Percentiles rank a stretch among this genome's conserved stretches.
These are phyloP conservation scores for Yarrowia sp. DNA, from an alignment of 805 yeast species.

Conservation along the genomic window DNA sequence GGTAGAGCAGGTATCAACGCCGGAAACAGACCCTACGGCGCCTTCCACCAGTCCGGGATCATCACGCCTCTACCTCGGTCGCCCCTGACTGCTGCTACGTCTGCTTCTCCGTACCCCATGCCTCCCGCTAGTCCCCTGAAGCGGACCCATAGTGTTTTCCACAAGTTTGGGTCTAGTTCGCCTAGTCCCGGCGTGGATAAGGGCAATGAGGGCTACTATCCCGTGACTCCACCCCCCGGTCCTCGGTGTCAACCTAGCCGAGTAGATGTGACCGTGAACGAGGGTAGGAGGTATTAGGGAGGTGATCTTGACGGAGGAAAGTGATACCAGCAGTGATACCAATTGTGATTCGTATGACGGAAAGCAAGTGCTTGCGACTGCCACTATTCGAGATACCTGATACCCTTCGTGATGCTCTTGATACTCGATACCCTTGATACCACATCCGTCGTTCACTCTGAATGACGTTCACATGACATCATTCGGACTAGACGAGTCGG, in stretches of 20 bases:
- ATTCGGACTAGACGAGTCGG: too few species aligned
- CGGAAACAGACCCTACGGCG: conserved; percentile 23
- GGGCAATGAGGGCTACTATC: conserved; percentile 6
- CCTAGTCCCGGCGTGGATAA: not conserved
- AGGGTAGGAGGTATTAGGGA: too few species aligned
- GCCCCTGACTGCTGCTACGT: not conserved
- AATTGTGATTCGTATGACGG: too few species aligned
- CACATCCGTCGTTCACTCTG: too few species aligned
- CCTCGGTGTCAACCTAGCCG: conserved; percentile 25
- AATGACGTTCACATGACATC: too few species aligned
- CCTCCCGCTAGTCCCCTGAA: not conserved
- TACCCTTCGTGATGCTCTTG: not conserved
- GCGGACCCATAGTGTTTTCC: conserved; percentile 7
- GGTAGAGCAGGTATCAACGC: conserved; percentile 18
- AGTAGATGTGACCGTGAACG: not conserved
- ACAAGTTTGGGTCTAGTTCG: not conserved
- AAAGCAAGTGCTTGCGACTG: too few species aligned
- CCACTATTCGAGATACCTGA: not conserved
- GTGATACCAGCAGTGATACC: too few species aligned
- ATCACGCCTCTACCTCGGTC: conserved; percentile 5
- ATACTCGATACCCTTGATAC: too few species aligned
- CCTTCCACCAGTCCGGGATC: conserved; percentile 25
- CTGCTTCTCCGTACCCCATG: not conserved
- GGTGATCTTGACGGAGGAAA: too few species aligned
- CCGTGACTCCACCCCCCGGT: conserved; percentile 30